Base-by-base conservation (phyloP, 257 asterid genomes). In the Fraxinus anomala region DNA sequence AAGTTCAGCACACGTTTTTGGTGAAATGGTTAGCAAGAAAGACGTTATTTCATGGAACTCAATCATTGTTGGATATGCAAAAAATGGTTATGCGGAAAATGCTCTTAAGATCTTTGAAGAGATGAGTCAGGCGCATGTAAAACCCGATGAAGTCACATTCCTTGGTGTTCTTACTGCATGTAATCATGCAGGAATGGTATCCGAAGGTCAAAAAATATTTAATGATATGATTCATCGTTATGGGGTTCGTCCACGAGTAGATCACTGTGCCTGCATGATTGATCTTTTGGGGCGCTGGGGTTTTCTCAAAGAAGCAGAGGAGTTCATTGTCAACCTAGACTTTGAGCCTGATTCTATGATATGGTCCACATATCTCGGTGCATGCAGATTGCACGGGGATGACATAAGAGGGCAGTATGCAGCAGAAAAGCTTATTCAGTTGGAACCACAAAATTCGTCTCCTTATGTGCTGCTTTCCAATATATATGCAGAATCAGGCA, bases 271-370 rank as follows among this genome's bases (percentile, higher is more conserved):
- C 39, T 95, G 99, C 85, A 90, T 95, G 97, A 73, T 95, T 24
- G 99, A 95, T 87, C 91, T 93, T 72, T 83, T 83, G 24, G 98
- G 98, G 70, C 91, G 99, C 13, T 91, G 96, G 97, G 99, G 99
- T 26, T 89, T 77, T 77, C 94, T 93, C 12, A 73, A 63, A 30
- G 97, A 89, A 81, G 99, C 98, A 0, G 98, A 93, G 84, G 85
- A 81, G 40, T 93, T 95, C 72, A 93, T 95, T 36, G 76, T 87
- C 19, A 76, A 77, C 37, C 65, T 95, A 80, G 89, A 83, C 56
- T 77, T 83, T 42, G 90, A 89, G 86, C 90, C 94, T 6, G 91
- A 88, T 81, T 83, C 97, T 13, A 95, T 83, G 94, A 84, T 95
- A 74, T 95, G 97, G 99, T 77, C 90, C 44, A 77, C 96, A n/a